A percentile compares a stretch with the other conserved stretches of the same genome.
These are phyloP conservation scores for Pythium aquatile DNA, from an alignment of 352 stramenopile genomes.

Conservation along the genomic window DNA sequence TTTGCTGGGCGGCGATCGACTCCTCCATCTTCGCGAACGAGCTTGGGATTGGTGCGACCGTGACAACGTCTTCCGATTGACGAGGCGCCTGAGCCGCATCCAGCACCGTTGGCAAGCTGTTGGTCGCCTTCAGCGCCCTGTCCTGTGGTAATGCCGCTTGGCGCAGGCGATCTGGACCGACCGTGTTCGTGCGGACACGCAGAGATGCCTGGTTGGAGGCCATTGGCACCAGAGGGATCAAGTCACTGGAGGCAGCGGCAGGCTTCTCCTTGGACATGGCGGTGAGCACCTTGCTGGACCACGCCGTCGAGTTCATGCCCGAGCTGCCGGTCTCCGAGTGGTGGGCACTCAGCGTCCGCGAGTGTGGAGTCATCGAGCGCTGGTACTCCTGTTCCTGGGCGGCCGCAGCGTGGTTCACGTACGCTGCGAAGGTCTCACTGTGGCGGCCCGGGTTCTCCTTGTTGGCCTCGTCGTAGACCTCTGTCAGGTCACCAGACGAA, in stretches of 20 bases:
- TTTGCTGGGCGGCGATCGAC: slow-evolving; percentile 72
- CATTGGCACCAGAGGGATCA: slow-evolving; percentile 13
- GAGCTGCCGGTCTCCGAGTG: slow-evolving; percentile 4
- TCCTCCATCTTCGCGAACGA: slow-evolving; percentile 79
- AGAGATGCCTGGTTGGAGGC: slow-evolving; percentile 8
- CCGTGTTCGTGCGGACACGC: slow-evolving; percentile 23
- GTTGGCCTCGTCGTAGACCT: slow-evolving; percentile 10
- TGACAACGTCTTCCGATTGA: slow-evolving; percentile 38
- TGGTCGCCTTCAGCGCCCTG: slow-evolving; percentile 17
- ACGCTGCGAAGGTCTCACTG: slow-evolving; percentile 1
- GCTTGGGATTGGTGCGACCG: slow-evolving; percentile 53
- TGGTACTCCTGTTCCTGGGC: slow-evolving; percentile 11
- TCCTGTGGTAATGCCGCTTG: slow-evolving; percentile 11
- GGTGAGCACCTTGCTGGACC: slow-evolving; percentile 58
- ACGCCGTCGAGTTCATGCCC: slow-evolving; percentile 36
- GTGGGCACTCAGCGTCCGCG: slow-evolving; percentile 9
- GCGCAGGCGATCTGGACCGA: slow-evolving; percentile 23
- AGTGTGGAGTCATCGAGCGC: not conserved
- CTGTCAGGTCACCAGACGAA: not conserved
- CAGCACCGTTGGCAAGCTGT: slow-evolving; percentile 15
- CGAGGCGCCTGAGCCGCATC: slow-evolving; percentile 38
- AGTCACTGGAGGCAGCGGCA: slow-evolving; percentile 25
- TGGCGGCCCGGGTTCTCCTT: slow-evolving; percentile 14
- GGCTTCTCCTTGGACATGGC: slow-evolving; percentile 37
- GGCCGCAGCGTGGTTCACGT: not conserved